These are phyloP conservation scores for Rhazya stricta DNA, from an alignment of 257 asterid species.

Conservation along the genomic window DNA sequence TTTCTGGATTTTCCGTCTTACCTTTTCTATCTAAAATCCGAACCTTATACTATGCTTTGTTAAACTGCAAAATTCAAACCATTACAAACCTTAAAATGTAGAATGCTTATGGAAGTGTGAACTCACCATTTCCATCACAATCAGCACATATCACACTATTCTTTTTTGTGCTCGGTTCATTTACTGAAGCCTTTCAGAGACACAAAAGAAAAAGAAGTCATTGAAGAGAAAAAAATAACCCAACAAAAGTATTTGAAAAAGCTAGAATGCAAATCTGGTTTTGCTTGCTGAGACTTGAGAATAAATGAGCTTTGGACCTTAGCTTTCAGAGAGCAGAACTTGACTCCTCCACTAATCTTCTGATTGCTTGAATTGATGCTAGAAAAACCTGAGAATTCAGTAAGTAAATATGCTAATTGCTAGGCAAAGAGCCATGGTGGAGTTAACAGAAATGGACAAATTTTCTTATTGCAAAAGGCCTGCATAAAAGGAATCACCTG, in stretches of 20 bases:
- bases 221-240: neutral
- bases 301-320: conserved; percentile 10
- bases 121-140: conserved; percentile 38
- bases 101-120: neutral
- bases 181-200: conserved; percentile 20
- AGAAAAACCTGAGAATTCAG: conserved; percentile 7
- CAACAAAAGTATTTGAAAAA: no score
- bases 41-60: neutral
- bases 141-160: conserved; percentile 28
- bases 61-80: neutral
- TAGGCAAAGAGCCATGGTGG: neutral
- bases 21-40: neutral
- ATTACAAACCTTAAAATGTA: neutral
- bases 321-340: conserved; percentile 3
- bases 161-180: conserved; percentile 24
- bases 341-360: conserved; percentile 3
- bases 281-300: conserved; percentile 1
- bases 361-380: conserved; percentile 4
- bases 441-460: neutral
- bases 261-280: neutral
- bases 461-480: neutral
- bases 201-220: neutral
- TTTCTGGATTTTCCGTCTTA: no score
- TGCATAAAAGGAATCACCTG: neutral
- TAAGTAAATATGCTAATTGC: neutral